A percentile compares a stretch with the other conserved stretches of the same genome.
Conservation (phyloP, 2,329 filamentous ascomycete genomes). For the Aspergillus melleus region DNA sequence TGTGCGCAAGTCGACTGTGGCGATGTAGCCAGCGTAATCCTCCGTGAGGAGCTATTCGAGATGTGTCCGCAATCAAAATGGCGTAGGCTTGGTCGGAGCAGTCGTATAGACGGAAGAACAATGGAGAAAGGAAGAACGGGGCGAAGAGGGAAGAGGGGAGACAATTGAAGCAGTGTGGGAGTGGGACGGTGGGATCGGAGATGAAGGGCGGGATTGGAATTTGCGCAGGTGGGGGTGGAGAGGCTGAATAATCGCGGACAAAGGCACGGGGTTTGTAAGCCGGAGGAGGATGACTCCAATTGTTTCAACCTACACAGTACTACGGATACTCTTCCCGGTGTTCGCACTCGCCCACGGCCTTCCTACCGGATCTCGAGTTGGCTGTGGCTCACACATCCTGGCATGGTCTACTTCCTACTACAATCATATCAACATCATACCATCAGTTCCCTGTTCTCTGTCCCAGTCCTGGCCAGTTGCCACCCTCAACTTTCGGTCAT, state of each 20-base stretch:
- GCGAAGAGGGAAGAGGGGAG: conserved; percentile 4
- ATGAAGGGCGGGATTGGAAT: conserved; percentile 12
- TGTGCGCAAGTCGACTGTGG: neutral
- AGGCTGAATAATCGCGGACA: conserved; percentile 6
- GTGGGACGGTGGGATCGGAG: conserved; percentile 10
- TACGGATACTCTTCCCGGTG: neutral
- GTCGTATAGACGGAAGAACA: neutral
- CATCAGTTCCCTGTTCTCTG: neutral
- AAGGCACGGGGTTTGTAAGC: neutral
- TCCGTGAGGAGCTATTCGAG: neutral
- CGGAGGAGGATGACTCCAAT: too few relatives aligned
- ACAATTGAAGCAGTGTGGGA: conserved; percentile 7
- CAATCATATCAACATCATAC: neutral
- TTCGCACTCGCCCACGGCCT: too few relatives aligned
- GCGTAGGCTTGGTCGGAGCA: neutral
- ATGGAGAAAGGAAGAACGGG: neutral
- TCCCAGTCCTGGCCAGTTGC: conserved; percentile 1
- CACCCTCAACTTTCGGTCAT: conserved; percentile 9
- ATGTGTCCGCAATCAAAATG: conserved; percentile 3
- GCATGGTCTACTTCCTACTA: neutral
- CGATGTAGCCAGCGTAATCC: neutral
- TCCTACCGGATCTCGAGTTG: too few relatives aligned
- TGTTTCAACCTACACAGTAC: neutral
- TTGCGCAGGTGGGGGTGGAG: neutral
- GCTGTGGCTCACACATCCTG: too few relatives aligned